Conservation (phyloP, 2,329 filamentous ascomycete species). For the Colletotrichum sp. region DNA sequence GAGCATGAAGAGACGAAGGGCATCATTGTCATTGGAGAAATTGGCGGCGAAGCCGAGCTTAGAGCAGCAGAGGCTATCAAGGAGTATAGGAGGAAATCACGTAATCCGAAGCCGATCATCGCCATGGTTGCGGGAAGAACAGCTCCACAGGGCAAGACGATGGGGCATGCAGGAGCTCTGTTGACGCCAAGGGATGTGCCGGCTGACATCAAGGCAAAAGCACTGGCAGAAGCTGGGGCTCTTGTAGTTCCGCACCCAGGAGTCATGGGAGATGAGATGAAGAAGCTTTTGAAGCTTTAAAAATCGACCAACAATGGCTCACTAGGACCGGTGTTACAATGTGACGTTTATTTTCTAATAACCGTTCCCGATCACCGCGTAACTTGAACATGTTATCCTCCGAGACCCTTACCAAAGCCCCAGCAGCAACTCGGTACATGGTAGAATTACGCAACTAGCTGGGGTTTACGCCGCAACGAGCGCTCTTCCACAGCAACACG, state of each 20-base stretch:
- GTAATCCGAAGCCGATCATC: constrained; percentile 67
- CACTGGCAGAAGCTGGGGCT: constrained; percentile 38
- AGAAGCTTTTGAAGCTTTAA: constrained; percentile 27
- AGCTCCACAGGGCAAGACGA: constrained; percentile 64
- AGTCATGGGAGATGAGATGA: constrained; percentile 40
- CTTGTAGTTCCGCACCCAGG: constrained; percentile 42
- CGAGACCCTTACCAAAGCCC: not conserved
- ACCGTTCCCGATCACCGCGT: not conserved
- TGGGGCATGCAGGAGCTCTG: constrained; percentile 77
- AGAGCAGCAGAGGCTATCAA: constrained; percentile 74
- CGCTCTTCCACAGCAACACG: constrained; percentile 1
- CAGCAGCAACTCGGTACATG: not conserved
- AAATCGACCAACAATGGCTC: not conserved
- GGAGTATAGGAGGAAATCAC: constrained; percentile 61
- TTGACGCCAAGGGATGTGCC: constrained; percentile 32
- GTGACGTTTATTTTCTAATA: not conserved
- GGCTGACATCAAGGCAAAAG: constrained; percentile 35
- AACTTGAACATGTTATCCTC: not conserved
- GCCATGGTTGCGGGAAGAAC: constrained; percentile 70
- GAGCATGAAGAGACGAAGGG: constrained; percentile 71
- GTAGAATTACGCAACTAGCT: not conserved
- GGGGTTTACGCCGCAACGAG: not conserved
- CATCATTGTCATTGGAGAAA: constrained; percentile 75
- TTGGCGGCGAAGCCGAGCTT: constrained; percentile 73
- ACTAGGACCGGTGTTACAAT: not conserved